Evolutionary conservation across 768 basidiomycete genomes (phyloP).

Genomic region (Boletus subparvulus): DNA sequence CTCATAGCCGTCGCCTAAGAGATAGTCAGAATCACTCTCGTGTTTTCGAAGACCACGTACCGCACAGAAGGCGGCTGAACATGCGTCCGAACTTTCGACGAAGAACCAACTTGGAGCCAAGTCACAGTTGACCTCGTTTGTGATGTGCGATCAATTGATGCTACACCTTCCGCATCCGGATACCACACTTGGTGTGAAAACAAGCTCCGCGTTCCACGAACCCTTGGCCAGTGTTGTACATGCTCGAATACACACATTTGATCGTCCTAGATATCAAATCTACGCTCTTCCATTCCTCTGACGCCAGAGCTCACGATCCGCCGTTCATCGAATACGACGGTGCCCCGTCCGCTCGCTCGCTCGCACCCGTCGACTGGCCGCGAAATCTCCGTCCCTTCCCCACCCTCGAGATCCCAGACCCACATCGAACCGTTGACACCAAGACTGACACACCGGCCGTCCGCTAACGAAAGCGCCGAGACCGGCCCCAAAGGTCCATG

Average conservation of each 20-base stretch:
- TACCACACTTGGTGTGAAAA: not conserved
- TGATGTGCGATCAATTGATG: not conserved
- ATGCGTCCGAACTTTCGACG: not conserved
- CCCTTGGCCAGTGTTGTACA: not conserved
- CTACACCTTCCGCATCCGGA: conserved; percentile 17
- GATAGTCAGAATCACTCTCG: not conserved
- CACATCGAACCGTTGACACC: conserved; percentile 71
- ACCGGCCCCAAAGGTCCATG: conserved; percentile 70
- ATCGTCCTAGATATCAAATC: conserved; percentile 34
- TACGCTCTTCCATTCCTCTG: conserved; percentile 34
- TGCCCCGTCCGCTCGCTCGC: conserved; percentile 33
- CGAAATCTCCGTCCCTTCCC: conserved; percentile 38
- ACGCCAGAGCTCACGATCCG: conserved; percentile 54
- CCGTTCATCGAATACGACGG: conserved; percentile 72
- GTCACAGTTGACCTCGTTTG: not conserved
- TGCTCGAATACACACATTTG: not conserved
- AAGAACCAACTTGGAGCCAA: conserved; percentile 16
- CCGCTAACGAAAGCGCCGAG: conserved; percentile 67
- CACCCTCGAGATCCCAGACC: conserved; percentile 83
- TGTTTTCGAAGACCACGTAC: not conserved
- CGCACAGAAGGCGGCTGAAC: not conserved
- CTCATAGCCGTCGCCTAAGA: not conserved
- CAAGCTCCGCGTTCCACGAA: not conserved
- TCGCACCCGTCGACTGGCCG: conserved; percentile 36
- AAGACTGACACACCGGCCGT: conserved; percentile 80